Evolutionary conservation across 768 basidiomycete species (phyloP), one percentile per base, ranked within the genome.

Genomic region (Xerocomus spinulosus): DNA sequence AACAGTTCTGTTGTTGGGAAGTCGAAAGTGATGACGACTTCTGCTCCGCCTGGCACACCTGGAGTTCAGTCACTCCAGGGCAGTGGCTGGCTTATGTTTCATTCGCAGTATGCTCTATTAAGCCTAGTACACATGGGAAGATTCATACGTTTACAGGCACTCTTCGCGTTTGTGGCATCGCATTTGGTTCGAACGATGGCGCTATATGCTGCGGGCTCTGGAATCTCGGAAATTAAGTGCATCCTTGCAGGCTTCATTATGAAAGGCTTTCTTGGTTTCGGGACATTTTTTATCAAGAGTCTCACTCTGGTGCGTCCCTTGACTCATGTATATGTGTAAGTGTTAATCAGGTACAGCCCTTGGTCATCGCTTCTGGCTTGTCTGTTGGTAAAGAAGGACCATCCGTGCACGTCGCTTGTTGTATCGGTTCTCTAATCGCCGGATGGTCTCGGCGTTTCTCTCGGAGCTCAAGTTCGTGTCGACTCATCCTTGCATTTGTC

Each of bases 351-450:
- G 43, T 48, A 18, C 55, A 99, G 95, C 96, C 96, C 23, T 73
- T 99, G 26, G 89, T 95, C 32, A 98, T 99, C 56, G 95, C 93
- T 6, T 98, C 95, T 21, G 96, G 96, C 1, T 71, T 98, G 42
- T 94, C 93, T 5, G 92, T 98, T 18, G 96, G 96, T 6, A 99
- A 98, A 68, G 96, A 99, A 70, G 96, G 96, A 0, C 96, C 96
- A 0, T 95, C 92, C 2, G 96, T 99, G 1, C 96, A 99, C 63
- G 88, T 97, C 38, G 96, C 96, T 4, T 95, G 92, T 61, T 90
- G 92, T 60, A 82, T 96, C 51, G 96, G 96, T 1, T 85, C 81
- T 51, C 75, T 95, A 29, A 83, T 98, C n/a, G 93, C 91, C 3
- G 79, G 89, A 37, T 66, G 85, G 54, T 98, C 96, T 61, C 72